Conservation (phyloP, 495 filamentous ascomycete genomes). For the Neurospora tetrasperma region DNA sequence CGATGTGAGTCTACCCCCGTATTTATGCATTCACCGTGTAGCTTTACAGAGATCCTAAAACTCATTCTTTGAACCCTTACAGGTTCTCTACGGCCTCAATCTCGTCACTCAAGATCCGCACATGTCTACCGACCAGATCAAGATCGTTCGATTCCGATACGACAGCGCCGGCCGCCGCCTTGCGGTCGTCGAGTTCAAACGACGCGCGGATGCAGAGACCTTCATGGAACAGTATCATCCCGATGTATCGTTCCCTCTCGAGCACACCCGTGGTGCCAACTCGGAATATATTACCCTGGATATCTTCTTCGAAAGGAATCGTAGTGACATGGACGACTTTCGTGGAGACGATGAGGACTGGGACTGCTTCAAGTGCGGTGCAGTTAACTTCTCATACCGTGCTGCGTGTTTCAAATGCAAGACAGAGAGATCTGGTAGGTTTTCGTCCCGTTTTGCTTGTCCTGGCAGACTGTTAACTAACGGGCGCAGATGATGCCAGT, state of each 20-base stretch:
- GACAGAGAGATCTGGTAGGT: conserved; percentile 57
- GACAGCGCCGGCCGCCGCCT: conserved; percentile 23
- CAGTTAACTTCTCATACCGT: conserved; percentile 61
- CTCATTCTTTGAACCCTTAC: background rate
- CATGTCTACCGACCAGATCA: conserved; percentile 21
- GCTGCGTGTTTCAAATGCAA: conserved; percentile 67
- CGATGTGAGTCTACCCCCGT: conserved; percentile 12
- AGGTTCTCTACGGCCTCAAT: conserved; percentile 25
- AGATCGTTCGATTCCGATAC: conserved; percentile 15
- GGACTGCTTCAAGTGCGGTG: conserved; percentile 66
- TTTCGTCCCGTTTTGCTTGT: background rate
- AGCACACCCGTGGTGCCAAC: conserved; percentile 22
- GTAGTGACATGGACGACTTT: conserved; percentile 46
- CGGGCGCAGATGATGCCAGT: conserved; percentile 10
- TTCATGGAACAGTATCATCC: conserved; percentile 63
- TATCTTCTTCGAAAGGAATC: conserved; percentile 48
- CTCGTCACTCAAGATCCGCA: conserved; percentile 17
- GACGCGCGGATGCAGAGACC: conserved; percentile 41
- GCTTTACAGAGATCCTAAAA: background rate
- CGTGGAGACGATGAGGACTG: conserved; percentile 58
- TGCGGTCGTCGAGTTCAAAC: conserved; percentile 28
- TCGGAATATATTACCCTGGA: conserved; percentile 45
- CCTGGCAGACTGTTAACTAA: conserved; percentile 1
- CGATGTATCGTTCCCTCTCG: conserved; percentile 36
- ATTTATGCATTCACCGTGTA: background rate